Conservation (phyloP, 208 protist genomes). For the Leishmania braziliensis region DNA sequence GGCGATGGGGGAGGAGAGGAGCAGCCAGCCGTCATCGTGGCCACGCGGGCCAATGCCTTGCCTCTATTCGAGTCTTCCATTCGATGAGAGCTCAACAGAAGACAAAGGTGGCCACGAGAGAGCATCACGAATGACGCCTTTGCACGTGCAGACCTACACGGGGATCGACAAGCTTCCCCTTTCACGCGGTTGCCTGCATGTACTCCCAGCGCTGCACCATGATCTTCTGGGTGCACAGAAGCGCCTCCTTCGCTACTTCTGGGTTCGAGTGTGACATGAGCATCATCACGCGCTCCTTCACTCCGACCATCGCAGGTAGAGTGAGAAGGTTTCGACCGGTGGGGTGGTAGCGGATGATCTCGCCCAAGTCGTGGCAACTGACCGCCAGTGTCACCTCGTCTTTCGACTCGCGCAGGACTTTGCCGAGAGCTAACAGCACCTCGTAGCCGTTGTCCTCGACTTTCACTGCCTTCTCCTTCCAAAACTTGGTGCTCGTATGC, state of each 20-base stretch:
- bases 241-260: constrained; percentile 88
- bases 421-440: constrained; percentile 85
- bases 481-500: constrained; percentile 94
- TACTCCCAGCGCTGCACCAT: constrained; percentile 95
- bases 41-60: neutral
- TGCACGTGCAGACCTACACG: neutral
- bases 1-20: neutral
- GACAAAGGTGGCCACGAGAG: neutral
- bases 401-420: constrained; percentile 70
- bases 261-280: constrained; percentile 85
- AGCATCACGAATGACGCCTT: neutral
- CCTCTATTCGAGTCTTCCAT: neutral
- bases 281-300: constrained; percentile 85
- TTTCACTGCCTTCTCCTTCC: constrained; percentile 90
- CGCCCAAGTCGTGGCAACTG: constrained; percentile 92
- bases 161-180: too few relatives aligned
- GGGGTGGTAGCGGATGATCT: constrained; percentile 92
- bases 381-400: constrained; percentile 79
- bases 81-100: neutral
- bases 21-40: neutral
- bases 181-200: constrained; percentile 53
- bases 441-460: constrained; percentile 92
- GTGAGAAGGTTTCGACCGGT: constrained; percentile 80
- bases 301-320: constrained; percentile 64
- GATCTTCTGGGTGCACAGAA: constrained; percentile 93